A percentile compares a stretch with the other conserved stretches of the same genome.
Conservation (phyloP, 441 rosid species). For the Erodium moschatum region DNA sequence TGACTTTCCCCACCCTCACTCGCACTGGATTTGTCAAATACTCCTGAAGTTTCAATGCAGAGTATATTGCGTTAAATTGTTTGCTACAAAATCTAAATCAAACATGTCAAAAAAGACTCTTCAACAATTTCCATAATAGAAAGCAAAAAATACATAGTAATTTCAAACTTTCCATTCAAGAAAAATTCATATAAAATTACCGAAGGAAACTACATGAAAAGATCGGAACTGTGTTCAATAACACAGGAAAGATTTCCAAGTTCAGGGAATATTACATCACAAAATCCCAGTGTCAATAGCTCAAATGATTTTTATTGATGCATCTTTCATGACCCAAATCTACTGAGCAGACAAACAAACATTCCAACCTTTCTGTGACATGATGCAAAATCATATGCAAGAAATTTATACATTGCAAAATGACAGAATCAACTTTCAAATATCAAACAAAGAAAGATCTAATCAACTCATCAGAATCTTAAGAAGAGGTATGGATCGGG, state of each 20-base stretch:
- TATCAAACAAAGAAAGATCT: not conserved
- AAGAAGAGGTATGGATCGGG: not conserved
- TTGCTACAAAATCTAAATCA: not conserved
- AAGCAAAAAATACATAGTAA: not conserved
- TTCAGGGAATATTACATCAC: not conserved
- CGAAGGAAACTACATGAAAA: not conserved
- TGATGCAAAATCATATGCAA: not conserved
- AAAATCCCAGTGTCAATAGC: not conserved
- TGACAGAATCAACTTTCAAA: conserved; percentile 2
- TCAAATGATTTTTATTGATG: not conserved
- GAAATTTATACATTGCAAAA: not conserved
- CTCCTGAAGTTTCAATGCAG: conserved; percentile 25
- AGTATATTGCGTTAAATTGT: not conserved
- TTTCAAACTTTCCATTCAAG: conserved; percentile 4
- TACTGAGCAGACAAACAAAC: not conserved
- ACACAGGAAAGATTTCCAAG: not conserved
- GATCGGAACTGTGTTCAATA: conserved; percentile 1
- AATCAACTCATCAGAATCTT: not conserved
- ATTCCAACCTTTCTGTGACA: not conserved
- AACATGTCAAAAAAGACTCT: not conserved
- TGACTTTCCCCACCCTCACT: conserved; percentile 26
- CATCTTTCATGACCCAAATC: not conserved
- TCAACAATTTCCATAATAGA: not conserved
- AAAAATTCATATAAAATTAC: not conserved
- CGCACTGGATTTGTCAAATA: conserved; percentile 24